Evolutionary conservation across 768 basidiomycete species (phyloP), one percentile per base, ranked within the genome.

Genomic region (Leucogyrophana mollusca): DNA sequence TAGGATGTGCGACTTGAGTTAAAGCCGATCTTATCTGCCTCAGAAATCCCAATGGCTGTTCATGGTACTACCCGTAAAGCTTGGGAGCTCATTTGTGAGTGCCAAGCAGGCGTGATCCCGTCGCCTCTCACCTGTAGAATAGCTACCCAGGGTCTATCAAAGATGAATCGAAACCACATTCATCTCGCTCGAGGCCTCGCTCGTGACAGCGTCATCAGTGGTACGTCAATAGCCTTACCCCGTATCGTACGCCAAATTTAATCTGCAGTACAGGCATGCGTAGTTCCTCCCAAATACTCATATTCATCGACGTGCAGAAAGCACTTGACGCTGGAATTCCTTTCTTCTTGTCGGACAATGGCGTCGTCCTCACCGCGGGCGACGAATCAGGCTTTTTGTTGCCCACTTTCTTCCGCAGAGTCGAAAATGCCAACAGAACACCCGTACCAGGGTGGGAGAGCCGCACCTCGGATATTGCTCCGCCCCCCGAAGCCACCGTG

Each of bases 101-200:
- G 14, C 37, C 17, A 40, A 23, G 9, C 37, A 16, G 17, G 22
- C 4, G 2, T 27, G 30, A n/a, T n/a, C 25, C 11, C 33, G 33
- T 21, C 7, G 1, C 21, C 22, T 45, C 9, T 46, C 14, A 16
- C 52, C 24, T 7, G 40, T 55, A 14, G 34, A 9, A 14, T 51
- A 94, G 91, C 74, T 11, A 71, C 68, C 6, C 68, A 82, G 52
- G 93, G 94, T 0, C 65, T 96, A 14, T 91, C 86, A 0, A 83
- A 76, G 51, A 96, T 94, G 93, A 75, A 68, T 10, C 75, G 95
- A 20, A 95, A 94, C 58, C 94, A 97, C 58, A 87, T 98, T 32
- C 95, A 99, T 64, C 73, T 96, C 11, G 94, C 94, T 0, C 87
- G 93, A 61, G 85, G 87, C 27, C 68, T 89, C 3, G 70, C 75